A percentile compares a stretch with the other conserved stretches of the same genome.
Conservation (phyloP, 441 rosid species). For the Capsella rubella region DNA sequence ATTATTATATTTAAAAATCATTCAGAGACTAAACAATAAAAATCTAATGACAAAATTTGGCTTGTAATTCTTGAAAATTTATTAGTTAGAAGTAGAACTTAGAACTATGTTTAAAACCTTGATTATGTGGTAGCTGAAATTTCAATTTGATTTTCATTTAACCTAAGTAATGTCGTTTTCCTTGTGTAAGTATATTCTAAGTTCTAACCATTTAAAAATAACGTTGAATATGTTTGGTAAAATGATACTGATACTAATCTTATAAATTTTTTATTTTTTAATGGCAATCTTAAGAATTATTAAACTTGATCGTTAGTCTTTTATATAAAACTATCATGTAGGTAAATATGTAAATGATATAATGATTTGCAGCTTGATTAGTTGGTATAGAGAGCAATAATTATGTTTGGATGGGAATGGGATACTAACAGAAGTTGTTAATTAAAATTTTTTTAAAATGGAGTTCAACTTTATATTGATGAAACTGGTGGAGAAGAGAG, state of each 20-base stretch:
- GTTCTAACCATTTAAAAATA: background rate
- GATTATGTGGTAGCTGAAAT: background rate
- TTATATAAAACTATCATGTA: background rate
- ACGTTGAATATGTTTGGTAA: background rate
- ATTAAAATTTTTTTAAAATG: background rate
- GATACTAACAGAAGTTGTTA: conserved; percentile 39
- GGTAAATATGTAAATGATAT: background rate
- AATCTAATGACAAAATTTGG: background rate
- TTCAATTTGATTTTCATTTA: background rate
- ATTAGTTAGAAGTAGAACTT: background rate
- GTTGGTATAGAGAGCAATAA: conserved; percentile 37
- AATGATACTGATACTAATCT: background rate
- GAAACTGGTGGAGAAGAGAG: conserved; percentile 35
- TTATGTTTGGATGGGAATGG: conserved; percentile 39
- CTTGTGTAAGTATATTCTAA: background rate
- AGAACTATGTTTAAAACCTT: background rate
- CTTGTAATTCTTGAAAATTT: background rate
- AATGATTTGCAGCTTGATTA: conserved; percentile 32
- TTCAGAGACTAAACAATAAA: background rate
- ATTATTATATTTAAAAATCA: background rate
- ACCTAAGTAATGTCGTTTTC: background rate
- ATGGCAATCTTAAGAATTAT: background rate
- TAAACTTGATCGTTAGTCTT: background rate
- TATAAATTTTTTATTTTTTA: background rate
- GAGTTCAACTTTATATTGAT: conserved; percentile 15